Percentiles rank a stretch among this genome's conserved stretches.
These are phyloP conservation scores for Neurospora sp. DNA, from an alignment of 495 filamentous ascomycete species.

Conservation along the genomic window DNA sequence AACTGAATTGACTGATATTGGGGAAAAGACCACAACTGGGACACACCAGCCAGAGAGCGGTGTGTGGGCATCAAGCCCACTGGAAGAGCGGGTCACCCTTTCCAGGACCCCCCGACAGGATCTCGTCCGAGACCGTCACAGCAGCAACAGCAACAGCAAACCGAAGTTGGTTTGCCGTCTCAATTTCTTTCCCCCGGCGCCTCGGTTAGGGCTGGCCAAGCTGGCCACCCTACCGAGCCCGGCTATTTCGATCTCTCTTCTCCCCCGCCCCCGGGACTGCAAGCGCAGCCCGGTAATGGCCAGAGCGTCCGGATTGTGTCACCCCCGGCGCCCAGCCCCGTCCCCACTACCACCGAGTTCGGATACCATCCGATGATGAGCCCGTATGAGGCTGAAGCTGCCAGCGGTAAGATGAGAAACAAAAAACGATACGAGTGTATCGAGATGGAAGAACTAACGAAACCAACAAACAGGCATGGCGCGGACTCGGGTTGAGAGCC, in stretches of 20 bases:
- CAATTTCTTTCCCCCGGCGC: neutral
- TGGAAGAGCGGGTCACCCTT: neutral
- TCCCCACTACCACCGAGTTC: neutral
- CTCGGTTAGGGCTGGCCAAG: neutral
- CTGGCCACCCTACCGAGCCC: neutral
- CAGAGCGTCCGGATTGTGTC: neutral
- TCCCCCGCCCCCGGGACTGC: neutral
- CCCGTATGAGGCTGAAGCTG: conserved; percentile 11
- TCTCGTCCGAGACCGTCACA: neutral
- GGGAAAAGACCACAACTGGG: conserved; percentile 8
- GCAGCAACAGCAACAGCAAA: neutral
- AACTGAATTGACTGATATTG: neutral
- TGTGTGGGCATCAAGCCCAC: neutral
- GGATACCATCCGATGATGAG: conserved; percentile 11
- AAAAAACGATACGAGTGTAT: neutral
- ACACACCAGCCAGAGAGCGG: conserved; percentile 6
- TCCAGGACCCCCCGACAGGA: conserved; percentile 3
- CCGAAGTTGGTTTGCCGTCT: neutral
- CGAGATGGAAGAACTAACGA: neutral
- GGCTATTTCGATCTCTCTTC: neutral
- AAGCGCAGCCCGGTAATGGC: neutral
- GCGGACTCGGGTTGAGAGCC: neutral
- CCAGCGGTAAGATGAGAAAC: neutral
- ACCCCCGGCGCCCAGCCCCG: neutral
- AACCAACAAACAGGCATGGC: neutral